phyloP scores from a whole-genome alignment of 1,284 basidiomycete species.

The Trichosporon coremiiforme region DNA sequence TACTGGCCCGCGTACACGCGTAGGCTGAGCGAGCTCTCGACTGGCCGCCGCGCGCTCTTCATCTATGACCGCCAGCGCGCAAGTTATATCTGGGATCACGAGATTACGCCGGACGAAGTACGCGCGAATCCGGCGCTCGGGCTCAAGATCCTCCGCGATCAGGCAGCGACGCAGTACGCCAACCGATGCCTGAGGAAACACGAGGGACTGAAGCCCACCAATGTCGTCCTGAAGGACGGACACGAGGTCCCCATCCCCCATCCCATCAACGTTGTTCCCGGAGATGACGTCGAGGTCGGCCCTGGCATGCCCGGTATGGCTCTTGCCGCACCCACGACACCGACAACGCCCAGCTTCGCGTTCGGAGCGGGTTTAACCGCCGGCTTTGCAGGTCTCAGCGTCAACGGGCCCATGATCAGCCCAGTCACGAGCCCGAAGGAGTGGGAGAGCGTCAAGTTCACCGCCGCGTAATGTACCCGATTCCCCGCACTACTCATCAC shows the following conservation, averaged over 20 bases:
- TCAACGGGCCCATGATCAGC: not conserved
- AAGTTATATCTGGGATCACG: slow-evolving; percentile 13
- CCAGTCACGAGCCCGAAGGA: slow-evolving; percentile 10
- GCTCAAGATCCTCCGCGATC: slow-evolving; percentile 14
- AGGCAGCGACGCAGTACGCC: slow-evolving; percentile 13
- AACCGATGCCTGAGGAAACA: not conserved
- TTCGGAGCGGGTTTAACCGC: not conserved
- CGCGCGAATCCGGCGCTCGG: not conserved
- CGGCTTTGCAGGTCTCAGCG: not conserved
- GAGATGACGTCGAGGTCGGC: slow-evolving; percentile 16
- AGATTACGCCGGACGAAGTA: slow-evolving; percentile 8
- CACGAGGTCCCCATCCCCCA: not conserved
- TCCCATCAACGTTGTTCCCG: slow-evolving; percentile 5
- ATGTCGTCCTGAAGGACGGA: not conserved
- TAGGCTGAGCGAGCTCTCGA: not conserved
- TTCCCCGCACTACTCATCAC: not conserved
- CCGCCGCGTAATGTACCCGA: not conserved
- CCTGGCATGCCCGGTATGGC: slow-evolving; percentile 9
- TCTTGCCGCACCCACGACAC: not conserved
- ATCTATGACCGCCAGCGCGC: slow-evolving; percentile 8
- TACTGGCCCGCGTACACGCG: slow-evolving; percentile 17
- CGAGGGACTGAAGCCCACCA: not conserved
- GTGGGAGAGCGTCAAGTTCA: slow-evolving; percentile 17
- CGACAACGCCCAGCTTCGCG: not conserved
- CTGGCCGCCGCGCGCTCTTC: slow-evolving; percentile 3